phyloP scores from a whole-genome alignment of 108 stramenopile species.

The Pseudonitzschia pungens region DNA sequence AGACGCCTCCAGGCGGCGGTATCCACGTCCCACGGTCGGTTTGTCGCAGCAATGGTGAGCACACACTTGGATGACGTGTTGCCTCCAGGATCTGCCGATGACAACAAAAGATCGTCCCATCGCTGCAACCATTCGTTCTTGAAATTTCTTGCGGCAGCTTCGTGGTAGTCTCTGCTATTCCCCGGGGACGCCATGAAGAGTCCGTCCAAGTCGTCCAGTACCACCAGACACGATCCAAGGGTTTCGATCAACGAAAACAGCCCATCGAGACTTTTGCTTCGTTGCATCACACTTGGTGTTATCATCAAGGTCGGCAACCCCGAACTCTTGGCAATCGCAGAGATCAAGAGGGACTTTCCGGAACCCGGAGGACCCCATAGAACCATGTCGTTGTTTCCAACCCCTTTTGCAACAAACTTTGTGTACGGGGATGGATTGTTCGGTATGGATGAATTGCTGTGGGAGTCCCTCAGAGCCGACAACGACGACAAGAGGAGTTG shows the following conservation, averaged over 20 bases:
- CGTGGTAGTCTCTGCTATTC: no score
- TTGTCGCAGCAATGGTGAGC: conserved; percentile 88
- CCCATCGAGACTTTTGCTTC: conserved; percentile 90
- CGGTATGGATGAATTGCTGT: no score
- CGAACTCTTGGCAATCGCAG: conserved; percentile 78
- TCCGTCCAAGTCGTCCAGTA: conserved; percentile 95
- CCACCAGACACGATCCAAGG: conserved; percentile 58
- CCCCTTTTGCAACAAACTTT: conserved; percentile 4
- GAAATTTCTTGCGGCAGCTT: conserved; percentile 89
- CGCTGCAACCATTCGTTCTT: conserved; percentile 97
- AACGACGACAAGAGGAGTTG: conserved; percentile 5
- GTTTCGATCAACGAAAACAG: conserved; percentile 77
- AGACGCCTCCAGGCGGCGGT: conserved; percentile 87
- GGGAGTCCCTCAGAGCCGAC: background rate
- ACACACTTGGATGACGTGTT: conserved; percentile 18
- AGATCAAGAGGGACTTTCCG: conserved; percentile 85
- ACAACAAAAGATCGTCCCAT: conserved; percentile 76
- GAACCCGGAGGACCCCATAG: conserved; percentile 95
- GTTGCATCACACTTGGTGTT: conserved; percentile 86
- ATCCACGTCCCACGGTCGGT: conserved; percentile 95
- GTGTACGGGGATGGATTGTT: conserved; percentile 18
- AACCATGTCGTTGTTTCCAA: conserved; percentile 53
- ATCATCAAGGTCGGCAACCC: conserved; percentile 88
- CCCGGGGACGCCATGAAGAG: conserved; percentile 60
- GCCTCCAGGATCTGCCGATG: background rate